Evolutionary conservation across 73 alveolate genomes (phyloP).

Genomic region (Paramecium caudatum): DNA sequence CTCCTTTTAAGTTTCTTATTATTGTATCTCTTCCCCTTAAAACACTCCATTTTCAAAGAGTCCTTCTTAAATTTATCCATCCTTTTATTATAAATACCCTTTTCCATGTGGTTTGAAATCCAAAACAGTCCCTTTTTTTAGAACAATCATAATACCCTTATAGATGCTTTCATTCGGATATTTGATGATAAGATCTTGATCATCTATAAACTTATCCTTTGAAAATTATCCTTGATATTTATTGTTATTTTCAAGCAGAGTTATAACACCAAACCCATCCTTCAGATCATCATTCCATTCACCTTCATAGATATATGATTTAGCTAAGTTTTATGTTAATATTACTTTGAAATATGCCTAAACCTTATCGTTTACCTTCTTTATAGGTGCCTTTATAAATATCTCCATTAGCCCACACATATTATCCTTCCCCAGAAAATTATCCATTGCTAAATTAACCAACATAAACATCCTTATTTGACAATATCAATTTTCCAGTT

Average conservation of each 20-base stretch:
- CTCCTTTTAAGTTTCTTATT: too few relatives aligned
- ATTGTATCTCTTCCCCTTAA: too few relatives aligned
- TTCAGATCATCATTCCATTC: conserved; percentile 62
- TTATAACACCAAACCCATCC: conserved; percentile 70
- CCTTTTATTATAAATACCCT: conserved; percentile 58
- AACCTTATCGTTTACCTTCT: conserved; percentile 67
- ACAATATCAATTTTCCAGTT: conserved; percentile 68
- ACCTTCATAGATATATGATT: conserved; percentile 60
- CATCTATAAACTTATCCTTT: conserved; percentile 3
- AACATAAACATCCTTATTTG: conserved; percentile 57
- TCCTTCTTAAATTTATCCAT: conserved; percentile 66
- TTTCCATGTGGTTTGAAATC: conserved; percentile 72
- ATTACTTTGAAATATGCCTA: conserved; percentile 64
- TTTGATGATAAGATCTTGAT: conserved; percentile 53
- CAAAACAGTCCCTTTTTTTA: conserved; percentile 48
- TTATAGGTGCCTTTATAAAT: conserved; percentile 71
- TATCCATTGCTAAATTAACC: conserved; percentile 61
- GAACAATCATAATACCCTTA: neutral
- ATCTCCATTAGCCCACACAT: conserved; percentile 74
- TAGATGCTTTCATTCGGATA: conserved; percentile 66
- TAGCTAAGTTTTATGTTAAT: neutral
- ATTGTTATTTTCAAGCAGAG: neutral
- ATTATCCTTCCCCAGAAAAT: conserved; percentile 70
- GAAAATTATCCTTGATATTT: conserved; percentile 63
- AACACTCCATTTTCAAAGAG: conserved; percentile 60